Evolutionary conservation across 768 basidiomycete species (phyloP).

Genomic region (Tylopilus intermedius): DNA sequence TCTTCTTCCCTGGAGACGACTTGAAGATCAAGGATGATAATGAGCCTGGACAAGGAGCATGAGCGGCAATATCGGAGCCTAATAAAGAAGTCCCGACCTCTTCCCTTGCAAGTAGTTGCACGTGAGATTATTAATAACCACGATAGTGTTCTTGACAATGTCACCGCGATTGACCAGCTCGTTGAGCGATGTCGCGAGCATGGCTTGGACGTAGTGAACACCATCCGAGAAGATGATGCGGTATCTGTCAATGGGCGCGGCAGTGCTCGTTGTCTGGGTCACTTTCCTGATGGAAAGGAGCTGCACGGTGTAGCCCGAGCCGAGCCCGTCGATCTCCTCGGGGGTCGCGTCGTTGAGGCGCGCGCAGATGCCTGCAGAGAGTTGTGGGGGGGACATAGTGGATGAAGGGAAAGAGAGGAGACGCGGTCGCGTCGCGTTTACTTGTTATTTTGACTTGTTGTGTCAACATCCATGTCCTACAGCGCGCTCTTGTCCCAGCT

Average conservation of each 20-base stretch:
- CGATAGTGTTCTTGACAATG: slow-evolving; percentile 63
- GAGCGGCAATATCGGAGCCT: not conserved
- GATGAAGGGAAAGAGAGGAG: not conserved
- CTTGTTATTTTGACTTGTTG: slow-evolving; percentile 1
- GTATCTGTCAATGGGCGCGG: slow-evolving; percentile 48
- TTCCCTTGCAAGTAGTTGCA: slow-evolving; percentile 82
- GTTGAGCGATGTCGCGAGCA: slow-evolving; percentile 93
- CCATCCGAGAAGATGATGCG: slow-evolving; percentile 91
- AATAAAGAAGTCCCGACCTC: slow-evolving; percentile 41
- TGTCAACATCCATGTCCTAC: slow-evolving; percentile 19
- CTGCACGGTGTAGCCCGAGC: slow-evolving; percentile 56
- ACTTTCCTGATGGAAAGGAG: slow-evolving; percentile 83
- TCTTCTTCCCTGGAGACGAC: slow-evolving; percentile 48
- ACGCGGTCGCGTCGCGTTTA: slow-evolving; percentile 14
- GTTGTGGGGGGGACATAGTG: slow-evolving; percentile 37
- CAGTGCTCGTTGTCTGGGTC: slow-evolving; percentile 28
- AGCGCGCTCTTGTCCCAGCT: slow-evolving; percentile 23
- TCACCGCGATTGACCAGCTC: slow-evolving; percentile 57
- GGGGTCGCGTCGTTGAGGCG: slow-evolving; percentile 42
- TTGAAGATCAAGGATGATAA: slow-evolving; percentile 71
- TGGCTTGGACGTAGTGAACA: slow-evolving; percentile 78
- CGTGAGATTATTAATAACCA: slow-evolving; percentile 68
- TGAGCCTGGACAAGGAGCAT: slow-evolving; percentile 45
- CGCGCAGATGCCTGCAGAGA: slow-evolving; percentile 54
- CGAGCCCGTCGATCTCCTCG: slow-evolving; percentile 25